These are phyloP conservation scores for Kluyveromyces aestuarii DNA, from an alignment of 805 yeast species.

Conservation along the genomic window DNA sequence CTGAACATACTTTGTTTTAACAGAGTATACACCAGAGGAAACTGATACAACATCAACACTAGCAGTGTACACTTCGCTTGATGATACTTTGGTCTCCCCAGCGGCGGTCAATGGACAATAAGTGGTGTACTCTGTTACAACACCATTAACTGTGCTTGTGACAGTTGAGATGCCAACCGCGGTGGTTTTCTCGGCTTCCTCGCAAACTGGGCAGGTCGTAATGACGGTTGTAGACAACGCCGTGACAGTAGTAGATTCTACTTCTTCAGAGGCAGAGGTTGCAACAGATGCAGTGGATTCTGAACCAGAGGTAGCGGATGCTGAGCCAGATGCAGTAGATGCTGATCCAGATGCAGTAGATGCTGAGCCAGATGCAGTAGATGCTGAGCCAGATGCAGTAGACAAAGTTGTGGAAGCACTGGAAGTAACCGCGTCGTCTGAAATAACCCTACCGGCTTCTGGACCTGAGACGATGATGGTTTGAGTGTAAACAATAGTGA, in stretches of 20 bases:
- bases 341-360: neutral
- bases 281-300: too few species aligned
- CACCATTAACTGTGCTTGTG: constrained; percentile 16
- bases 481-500: constrained; percentile 1
- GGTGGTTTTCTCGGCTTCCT: constrained; percentile 9
- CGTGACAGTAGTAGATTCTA: neutral
- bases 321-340: neutral
- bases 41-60: constrained; percentile 8
- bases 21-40: constrained; percentile 8
- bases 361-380: neutral
- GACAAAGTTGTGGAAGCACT: constrained; percentile 4
- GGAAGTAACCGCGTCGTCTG: neutral
- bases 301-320: too few species aligned
- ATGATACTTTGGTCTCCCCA: constrained; percentile 2
- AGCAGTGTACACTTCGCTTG: constrained; percentile 7
- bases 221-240: constrained; percentile 1
- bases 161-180: constrained; percentile 14
- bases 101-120: constrained; percentile 7
- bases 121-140: constrained; percentile 22
- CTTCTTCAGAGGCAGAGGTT: neutral
- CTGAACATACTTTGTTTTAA: constrained; percentile 10
- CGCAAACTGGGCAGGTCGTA: constrained; percentile 1
- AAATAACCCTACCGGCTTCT: constrained; percentile 2
- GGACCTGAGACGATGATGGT: constrained; percentile 2
- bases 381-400: neutral